Evolutionary conservation across 306 rosid genomes (phyloP).

Genomic region (Prunus kanzakura): DNA sequence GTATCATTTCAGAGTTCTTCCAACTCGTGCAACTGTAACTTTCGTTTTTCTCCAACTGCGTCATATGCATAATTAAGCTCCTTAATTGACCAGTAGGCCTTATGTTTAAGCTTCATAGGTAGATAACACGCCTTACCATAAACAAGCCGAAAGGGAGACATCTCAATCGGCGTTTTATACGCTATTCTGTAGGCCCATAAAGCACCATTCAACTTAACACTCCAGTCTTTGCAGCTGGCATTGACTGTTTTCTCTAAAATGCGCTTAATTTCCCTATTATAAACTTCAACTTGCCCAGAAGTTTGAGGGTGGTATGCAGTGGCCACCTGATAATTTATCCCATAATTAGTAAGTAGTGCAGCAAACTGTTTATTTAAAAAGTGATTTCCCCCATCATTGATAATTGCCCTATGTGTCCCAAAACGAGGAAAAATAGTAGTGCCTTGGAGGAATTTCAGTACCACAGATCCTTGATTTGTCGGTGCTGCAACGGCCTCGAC

Average conservation of each 20-base stretch:
- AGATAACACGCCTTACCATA: background rate
- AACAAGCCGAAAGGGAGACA: background rate
- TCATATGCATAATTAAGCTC: background rate
- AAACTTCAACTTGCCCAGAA: background rate
- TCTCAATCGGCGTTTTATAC: no score
- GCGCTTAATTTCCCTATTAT: background rate
- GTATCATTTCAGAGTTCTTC: background rate
- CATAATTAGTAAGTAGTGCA: background rate
- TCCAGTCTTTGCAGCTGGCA: background rate
- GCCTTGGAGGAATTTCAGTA: background rate
- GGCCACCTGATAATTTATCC: background rate
- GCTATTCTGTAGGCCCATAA: background rate
- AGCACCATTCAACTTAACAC: background rate
- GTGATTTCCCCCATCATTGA: background rate
- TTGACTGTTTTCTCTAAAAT: background rate
- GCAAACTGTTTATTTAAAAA: background rate
- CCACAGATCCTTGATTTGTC: background rate
- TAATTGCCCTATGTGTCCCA: background rate
- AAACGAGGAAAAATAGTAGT: background rate
- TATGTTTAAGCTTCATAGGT: no score
- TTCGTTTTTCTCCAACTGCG: background rate
- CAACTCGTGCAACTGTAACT: background rate
- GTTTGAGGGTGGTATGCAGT: background rate
- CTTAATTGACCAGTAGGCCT: background rate
- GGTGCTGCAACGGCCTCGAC: background rate